phyloP scores from a whole-genome alignment of 768 basidiomycete species.

The Lyophyllum atratum region DNA sequence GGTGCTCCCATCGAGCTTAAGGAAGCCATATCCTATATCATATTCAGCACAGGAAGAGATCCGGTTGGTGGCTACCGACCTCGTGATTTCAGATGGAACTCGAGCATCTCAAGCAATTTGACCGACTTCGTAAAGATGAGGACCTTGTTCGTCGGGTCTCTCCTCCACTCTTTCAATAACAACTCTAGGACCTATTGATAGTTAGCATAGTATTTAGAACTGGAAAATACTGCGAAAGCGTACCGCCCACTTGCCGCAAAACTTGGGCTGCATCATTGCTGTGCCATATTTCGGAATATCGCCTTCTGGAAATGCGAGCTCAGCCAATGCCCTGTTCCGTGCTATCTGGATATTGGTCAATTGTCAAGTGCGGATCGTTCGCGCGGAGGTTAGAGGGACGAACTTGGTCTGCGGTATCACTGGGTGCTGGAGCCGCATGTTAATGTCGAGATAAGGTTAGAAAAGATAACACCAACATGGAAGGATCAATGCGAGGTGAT shows the following conservation, averaged over 20 bases:
- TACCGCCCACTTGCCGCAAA: conserved; percentile 87
- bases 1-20: conserved; percentile 81
- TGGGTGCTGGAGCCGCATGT: conserved; percentile 49
- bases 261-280: conserved; percentile 62
- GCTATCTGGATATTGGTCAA: conserved; percentile 7
- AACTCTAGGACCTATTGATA: conserved; percentile 59
- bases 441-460: neutral
- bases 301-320: conserved; percentile 62
- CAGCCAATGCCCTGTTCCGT: conserved; percentile 63
- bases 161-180: conserved; percentile 67
- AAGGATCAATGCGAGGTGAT: conserved; percentile 85
- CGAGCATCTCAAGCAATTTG: conserved; percentile 84
- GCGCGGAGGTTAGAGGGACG: neutral
- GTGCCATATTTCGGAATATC: conserved; percentile 59
- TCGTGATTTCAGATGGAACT: conserved; percentile 65
- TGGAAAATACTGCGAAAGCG: conserved; percentile 21
- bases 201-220: neutral
- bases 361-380: neutral
- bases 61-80: conserved; percentile 35
- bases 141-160: conserved; percentile 77
- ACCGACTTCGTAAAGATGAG: conserved; percentile 93
- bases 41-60: neutral
- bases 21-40: conserved; percentile 53
- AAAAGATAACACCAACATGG: conserved; percentile 51
- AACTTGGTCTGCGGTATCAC: conserved; percentile 72